Evolutionary conservation across 371 early-diverging fungal species (phyloP), one percentile per base, ranked within the genome.

Genomic region (Apophysomyces sp.): DNA sequence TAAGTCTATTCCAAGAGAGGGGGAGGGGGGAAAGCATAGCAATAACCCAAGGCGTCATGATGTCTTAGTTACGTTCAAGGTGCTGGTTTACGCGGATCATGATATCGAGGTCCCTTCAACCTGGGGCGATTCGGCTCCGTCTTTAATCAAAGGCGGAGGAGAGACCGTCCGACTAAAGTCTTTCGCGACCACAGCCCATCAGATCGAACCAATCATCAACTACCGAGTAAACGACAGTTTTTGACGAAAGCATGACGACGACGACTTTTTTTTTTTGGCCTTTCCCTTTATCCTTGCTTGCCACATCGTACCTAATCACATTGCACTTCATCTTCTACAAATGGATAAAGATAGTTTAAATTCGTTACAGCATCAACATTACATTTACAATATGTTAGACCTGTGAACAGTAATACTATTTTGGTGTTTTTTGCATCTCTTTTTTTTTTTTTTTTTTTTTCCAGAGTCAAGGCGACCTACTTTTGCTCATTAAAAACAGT

Each of bases 41-140:
- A 9, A 11, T 11, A 2, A 2, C 11, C 4, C 21, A 12, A 29
- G 6, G 39, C 29, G 28, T 15, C 27, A 52, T 29, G 24, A 27
- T 55, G 30, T n/a, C 31, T 11, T 27, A 16, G 32, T 18, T 28
- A 93, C 96, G 11, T 94, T 96, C 65, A 94, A 92, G 59, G 86
- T 97, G 27, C 75, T 96, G 2, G 93, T 91, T 4, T 95, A 95
- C 74, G 92, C 96, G 2, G 91, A 93, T 60, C 82, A 85, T 63
- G 90, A 93, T 66, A 93, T 89, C 4, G 89, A 93, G 51, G 93
- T 94, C 0, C 96, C 96, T 0, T 81, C 84, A 4, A 83, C 85
- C 4, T 97, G 98, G 98, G 83, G 82, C 6, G 94, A 96, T 69
- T 84, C 89, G 12, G 93, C 92, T 60, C 86, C 93, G 1, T 78